These are phyloP conservation scores for Oldenlandia corymbosa DNA, from an alignment of 257 asterid species.

Conservation along the genomic window DNA sequence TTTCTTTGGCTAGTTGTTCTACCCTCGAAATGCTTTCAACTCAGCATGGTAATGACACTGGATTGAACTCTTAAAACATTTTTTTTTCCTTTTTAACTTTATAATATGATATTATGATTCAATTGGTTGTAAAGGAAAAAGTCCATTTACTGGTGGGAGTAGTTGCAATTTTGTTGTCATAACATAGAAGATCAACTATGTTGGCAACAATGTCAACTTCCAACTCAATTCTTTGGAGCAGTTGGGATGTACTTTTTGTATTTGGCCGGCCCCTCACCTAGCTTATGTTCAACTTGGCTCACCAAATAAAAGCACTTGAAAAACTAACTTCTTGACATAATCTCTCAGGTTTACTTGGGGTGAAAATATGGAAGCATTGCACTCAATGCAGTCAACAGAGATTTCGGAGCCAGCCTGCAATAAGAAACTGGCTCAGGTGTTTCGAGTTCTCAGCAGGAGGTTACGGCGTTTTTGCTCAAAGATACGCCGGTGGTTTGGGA, in stretches of 20 bases:
- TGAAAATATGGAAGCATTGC: conserved; percentile 1
- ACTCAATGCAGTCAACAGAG: conserved; percentile 39
- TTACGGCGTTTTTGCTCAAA: conserved; percentile 47
- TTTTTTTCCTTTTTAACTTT: too few species aligned
- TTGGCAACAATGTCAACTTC: conserved; percentile 34
- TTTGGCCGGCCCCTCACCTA: background rate
- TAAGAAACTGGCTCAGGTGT: conserved; percentile 36
- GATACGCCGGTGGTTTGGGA: conserved; percentile 32
- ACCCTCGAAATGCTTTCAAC: too few species aligned
- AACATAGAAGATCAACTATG: conserved; percentile 30
- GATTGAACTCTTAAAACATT: too few species aligned
- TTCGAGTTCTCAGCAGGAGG: conserved; percentile 37
- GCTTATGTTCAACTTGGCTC: conserved; percentile 5
- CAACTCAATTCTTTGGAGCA: conserved; percentile 47
- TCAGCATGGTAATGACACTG: too few species aligned
- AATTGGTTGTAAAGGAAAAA: conserved; percentile 20
- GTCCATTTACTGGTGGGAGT: conserved; percentile 69
- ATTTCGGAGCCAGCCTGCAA: conserved; percentile 29
- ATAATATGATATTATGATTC: conserved; percentile 8
- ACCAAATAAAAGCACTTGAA: background rate
- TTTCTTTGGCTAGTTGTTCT: too few species aligned
- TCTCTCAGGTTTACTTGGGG: background rate
- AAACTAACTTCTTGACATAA: background rate
- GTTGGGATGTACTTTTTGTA: conserved; percentile 42
- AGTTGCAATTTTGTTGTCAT: conserved; percentile 47